These are phyloP conservation scores for Phytophthora constricta DNA, from an alignment of 352 stramenopile genomes.

Conservation along the genomic window DNA sequence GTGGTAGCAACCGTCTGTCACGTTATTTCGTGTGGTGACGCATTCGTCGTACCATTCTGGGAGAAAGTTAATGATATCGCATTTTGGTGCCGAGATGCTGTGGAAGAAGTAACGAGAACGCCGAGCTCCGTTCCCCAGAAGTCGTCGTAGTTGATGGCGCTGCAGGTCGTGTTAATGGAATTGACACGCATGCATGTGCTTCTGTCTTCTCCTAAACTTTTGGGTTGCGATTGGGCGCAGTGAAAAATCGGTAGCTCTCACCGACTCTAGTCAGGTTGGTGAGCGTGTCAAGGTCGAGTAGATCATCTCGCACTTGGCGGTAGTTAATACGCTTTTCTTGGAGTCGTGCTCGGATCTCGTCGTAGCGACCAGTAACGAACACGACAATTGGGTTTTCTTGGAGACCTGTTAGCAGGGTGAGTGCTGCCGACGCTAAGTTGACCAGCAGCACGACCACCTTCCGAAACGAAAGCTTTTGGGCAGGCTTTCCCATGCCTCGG, in stretches of 20 bases:
- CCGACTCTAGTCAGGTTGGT: no score
- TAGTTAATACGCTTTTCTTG: no score
- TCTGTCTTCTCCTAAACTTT: slow-evolving; percentile 46
- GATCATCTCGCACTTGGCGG: no score
- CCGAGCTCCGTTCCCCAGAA: slow-evolving; percentile 49
- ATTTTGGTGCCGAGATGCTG: slow-evolving; percentile 53
- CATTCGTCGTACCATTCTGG: slow-evolving; percentile 53
- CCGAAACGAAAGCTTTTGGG: no score
- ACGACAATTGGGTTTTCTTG: no score
- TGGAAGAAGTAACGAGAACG: slow-evolving; percentile 48
- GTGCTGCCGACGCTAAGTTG: no score
- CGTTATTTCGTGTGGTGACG: slow-evolving; percentile 32
- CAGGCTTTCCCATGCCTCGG: no score
- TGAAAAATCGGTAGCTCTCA: slow-evolving; percentile 44
- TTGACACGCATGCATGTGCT: slow-evolving; percentile 56
- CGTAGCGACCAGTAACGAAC: no score
- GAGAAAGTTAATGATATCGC: slow-evolving; percentile 50
- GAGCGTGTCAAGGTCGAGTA: no score
- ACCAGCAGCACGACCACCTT: no score
- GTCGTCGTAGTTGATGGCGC: slow-evolving; percentile 47
- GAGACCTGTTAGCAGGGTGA: no score
- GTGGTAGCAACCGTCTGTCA: slow-evolving; percentile 40
- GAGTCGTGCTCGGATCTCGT: no score
- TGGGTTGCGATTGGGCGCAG: slow-evolving; percentile 35
- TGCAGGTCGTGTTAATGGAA: slow-evolving; percentile 44